Percentiles rank a stretch among this genome's conserved stretches.
Evolutionary conservation across 345 rosid genomes (phyloP).

Genomic region (Brassica rapa): DNA sequence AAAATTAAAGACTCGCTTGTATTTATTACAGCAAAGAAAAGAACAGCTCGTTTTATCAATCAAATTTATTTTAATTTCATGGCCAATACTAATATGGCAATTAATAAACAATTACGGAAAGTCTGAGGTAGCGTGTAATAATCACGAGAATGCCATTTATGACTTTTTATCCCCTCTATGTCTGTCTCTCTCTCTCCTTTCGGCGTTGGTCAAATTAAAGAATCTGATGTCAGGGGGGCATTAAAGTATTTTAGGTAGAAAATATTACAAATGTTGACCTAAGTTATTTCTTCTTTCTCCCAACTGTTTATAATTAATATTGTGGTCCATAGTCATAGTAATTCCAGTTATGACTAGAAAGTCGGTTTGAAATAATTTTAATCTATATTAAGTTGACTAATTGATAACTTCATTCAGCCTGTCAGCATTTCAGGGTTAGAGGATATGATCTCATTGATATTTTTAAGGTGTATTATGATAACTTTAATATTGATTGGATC

Average conservation of each 20-base stretch:
- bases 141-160: conserved; percentile 34
- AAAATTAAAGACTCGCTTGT: neutral
- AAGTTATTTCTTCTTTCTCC: neutral
- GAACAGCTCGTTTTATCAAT: conserved; percentile 14
- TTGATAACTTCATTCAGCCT: no score
- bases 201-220: neutral
- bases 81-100: neutral
- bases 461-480: neutral
- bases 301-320: neutral
- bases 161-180: neutral
- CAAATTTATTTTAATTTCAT: neutral
- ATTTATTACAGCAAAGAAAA: conserved; percentile 25
- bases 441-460: no score
- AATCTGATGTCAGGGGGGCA: neutral
- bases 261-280: neutral
- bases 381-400: no score
- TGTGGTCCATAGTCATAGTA: no score
- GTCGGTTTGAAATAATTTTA: no score
- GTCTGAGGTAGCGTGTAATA: conserved; percentile 8
- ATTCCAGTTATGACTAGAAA: no score
- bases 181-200: neutral
- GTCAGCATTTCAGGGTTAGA: no score
- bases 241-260: neutral
- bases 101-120: conserved; percentile 30
- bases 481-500: neutral